Conservation (phyloP, 1,284 basidiomycete genomes). For the Leccinum pachyderme region DNA sequence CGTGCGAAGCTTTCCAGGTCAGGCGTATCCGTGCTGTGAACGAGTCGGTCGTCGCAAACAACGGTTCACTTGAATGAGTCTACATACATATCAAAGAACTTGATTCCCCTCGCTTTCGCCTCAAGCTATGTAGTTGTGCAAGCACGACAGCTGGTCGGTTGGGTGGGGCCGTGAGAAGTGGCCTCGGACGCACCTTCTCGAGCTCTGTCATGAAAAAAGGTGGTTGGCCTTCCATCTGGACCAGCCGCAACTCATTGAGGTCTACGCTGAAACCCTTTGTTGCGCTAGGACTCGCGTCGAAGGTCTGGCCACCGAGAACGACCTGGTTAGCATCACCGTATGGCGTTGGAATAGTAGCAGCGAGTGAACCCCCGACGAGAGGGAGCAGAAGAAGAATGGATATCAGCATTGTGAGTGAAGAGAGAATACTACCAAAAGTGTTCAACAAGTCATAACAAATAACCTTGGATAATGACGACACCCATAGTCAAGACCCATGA, state of each 20-base stretch:
- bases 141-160: neutral
- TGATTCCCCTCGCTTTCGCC: constrained; percentile 70
- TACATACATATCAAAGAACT: constrained; percentile 85
- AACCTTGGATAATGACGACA: constrained; percentile 11
- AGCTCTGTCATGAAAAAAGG: constrained; percentile 81
- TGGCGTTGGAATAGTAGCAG: constrained; percentile 15
- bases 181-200: constrained; percentile 60
- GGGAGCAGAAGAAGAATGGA: constrained; percentile 21
- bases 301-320: constrained; percentile 26
- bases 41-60: constrained; percentile 12
- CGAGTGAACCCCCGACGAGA: constrained; percentile 18
- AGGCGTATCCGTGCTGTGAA: constrained; percentile 69
- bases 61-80: constrained; percentile 4
- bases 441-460: neutral
- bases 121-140: constrained; percentile 47
- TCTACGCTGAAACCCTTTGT: constrained; percentile 54
- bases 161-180: neutral
- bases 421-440: neutral
- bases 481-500: constrained; percentile 20
- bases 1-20: constrained; percentile 52
- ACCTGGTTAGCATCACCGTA: constrained; percentile 14
- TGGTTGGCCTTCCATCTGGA: constrained; percentile 67
- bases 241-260: constrained; percentile 67
- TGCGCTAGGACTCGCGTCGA: constrained; percentile 19
- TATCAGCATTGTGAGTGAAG: neutral